phyloP scores from a whole-genome alignment of 306 rosid genomes.

The Glycine tomentella region DNA sequence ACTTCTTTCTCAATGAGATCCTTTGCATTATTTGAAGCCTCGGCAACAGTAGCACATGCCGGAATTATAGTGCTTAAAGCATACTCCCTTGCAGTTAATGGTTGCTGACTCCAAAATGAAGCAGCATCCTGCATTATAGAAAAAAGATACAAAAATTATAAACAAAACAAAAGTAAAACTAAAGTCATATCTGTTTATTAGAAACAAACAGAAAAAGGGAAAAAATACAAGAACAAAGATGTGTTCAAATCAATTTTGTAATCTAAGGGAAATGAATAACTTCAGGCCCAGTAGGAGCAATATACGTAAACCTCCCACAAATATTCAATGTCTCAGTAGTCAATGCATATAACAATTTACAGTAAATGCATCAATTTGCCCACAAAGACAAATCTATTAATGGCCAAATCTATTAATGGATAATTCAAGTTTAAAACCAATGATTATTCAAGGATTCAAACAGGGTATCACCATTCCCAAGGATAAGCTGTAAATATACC shows the following conservation, averaged over 20 bases:
- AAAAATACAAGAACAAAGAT: not conserved
- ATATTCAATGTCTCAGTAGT: constrained; percentile 9
- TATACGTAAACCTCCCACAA: constrained; percentile 23
- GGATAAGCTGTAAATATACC: constrained; percentile 31
- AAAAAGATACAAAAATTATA: constrained; percentile 10
- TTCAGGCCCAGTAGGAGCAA: constrained; percentile 13
- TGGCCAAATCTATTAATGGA: not conserved
- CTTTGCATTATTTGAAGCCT: constrained; percentile 79
- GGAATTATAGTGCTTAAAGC: constrained; percentile 96
- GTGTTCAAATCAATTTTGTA: constrained; percentile 28
- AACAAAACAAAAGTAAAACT: constrained; percentile 15
- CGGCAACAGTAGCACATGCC: constrained; percentile 73
- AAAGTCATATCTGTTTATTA: not conserved
- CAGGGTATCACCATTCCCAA: constrained; percentile 24
- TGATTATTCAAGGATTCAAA: constrained; percentile 30
- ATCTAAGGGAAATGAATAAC: constrained; percentile 32
- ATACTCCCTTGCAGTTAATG: constrained; percentile 89
- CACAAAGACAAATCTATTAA: constrained; percentile 23
- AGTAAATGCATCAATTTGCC: constrained; percentile 21
- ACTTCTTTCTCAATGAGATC: constrained; percentile 92
- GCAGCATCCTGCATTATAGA: constrained; percentile 81
- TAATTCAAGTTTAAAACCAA: constrained; percentile 25
- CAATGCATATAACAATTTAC: constrained; percentile 31
- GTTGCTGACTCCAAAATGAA: constrained; percentile 94
- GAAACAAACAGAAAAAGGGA: not conserved